Conservation (phyloP, 306 rosid species). For the Sophora flavescens region DNA sequence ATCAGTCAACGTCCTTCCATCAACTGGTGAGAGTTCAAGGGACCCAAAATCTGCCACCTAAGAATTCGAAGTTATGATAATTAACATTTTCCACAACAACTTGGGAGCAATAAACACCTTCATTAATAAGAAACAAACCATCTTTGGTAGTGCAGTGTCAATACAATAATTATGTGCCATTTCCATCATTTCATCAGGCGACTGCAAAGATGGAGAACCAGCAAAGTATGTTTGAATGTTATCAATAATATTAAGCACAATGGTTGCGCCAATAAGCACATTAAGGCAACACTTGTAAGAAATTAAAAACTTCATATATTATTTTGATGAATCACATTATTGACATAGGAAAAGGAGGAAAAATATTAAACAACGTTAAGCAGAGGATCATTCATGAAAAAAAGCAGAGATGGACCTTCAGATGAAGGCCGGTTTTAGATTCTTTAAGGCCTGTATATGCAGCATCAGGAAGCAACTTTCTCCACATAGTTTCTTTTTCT, state of each 20-base stretch:
- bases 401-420: conserved; percentile 64
- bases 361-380: conserved; percentile 14
- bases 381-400: conserved; percentile 16
- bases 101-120: conserved; percentile 2
- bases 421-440: conserved; percentile 89
- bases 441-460: conserved; percentile 89
- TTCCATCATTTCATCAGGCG: conserved; percentile 92
- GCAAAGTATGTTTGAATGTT: conserved; percentile 34
- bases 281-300: conserved; percentile 10
- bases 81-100: conserved; percentile 41
- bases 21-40: conserved; percentile 98
- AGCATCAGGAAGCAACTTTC: conserved; percentile 75
- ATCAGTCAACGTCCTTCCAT: conserved; percentile 97
- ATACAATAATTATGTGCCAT: conserved; percentile 88
- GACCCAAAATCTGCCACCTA: conserved; percentile 99
- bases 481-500: conserved; percentile 82
- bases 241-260: conserved; percentile 14
- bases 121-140: conserved; percentile 68
- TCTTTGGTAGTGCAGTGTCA: conserved; percentile 94
- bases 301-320: conserved; percentile 24
- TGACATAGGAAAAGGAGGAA: conserved; percentile 15
- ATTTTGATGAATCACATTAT: neutral
- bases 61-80: conserved; percentile 47
- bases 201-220: conserved; percentile 61
- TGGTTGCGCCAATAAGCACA: neutral